Evolutionary conservation across 768 basidiomycete genomes (phyloP).

Genomic region (Amanita phalloides): DNA sequence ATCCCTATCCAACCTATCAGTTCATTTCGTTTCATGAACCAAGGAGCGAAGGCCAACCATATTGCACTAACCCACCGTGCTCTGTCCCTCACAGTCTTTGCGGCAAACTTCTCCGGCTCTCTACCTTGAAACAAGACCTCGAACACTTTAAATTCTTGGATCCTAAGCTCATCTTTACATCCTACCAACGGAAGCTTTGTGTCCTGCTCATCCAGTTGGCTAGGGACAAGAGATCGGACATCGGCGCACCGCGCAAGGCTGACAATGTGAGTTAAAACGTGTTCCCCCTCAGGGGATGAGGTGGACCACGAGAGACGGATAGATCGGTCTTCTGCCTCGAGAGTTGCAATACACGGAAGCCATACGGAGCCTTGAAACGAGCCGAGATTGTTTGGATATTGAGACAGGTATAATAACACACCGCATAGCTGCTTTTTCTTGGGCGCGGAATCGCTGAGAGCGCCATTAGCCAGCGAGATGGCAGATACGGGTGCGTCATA

Average conservation of each 20-base stretch:
- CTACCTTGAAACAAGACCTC: slow-evolving; percentile 51
- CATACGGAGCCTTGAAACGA: slow-evolving; percentile 28
- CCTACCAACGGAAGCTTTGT: slow-evolving; percentile 26
- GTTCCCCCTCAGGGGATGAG: slow-evolving; percentile 11
- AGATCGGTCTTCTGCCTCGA: slow-evolving; percentile 23
- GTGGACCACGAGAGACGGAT: slow-evolving; percentile 6
- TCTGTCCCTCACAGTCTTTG: slow-evolving; percentile 46
- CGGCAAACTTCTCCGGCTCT: slow-evolving; percentile 50
- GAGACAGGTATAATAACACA: slow-evolving; percentile 9
- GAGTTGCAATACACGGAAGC: slow-evolving; percentile 32
- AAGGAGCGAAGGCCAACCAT: slow-evolving; percentile 35
- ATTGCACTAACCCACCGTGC: slow-evolving; percentile 69
- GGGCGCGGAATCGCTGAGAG: slow-evolving; percentile 2
- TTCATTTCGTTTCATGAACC: neutral
- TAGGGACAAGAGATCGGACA: slow-evolving; percentile 43
- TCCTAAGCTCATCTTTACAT: slow-evolving; percentile 24
- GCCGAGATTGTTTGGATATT: slow-evolving; percentile 5
- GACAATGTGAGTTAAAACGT: slow-evolving; percentile 33
- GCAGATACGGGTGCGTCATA: slow-evolving; percentile 4
- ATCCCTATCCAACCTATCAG: slow-evolving; percentile 34
- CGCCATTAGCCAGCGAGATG: slow-evolving; percentile 2
- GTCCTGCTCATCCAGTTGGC: slow-evolving; percentile 34
- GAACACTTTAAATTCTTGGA: slow-evolving; percentile 32
- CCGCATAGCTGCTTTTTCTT: slow-evolving; percentile 6
- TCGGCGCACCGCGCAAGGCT: slow-evolving; percentile 44